Percentiles rank a stretch among this genome's conserved stretches.
Conservation (phyloP, 1,139 yeast species). For the Debaryomyces singareniensis region DNA sequence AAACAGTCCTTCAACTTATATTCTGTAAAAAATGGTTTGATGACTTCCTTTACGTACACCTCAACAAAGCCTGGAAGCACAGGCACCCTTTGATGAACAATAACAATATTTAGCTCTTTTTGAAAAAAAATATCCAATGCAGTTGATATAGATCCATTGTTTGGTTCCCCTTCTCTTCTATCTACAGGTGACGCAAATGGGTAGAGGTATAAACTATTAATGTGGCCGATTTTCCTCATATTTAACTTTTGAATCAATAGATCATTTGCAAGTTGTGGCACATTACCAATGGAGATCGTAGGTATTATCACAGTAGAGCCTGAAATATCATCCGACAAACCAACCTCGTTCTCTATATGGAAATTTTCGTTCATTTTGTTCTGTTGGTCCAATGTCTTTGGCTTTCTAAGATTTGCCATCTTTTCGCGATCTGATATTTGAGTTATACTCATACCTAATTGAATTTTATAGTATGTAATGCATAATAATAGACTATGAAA, state of each 20-base stretch:
- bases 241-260: constrained; percentile 59
- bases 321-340: constrained; percentile 2
- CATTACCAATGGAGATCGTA: constrained; percentile 79
- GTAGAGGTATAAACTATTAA: constrained; percentile 58
- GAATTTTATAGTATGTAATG: too few species aligned
- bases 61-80: constrained; percentile 58
- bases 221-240: constrained; percentile 43
- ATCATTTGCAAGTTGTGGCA: constrained; percentile 80
- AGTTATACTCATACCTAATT: too few species aligned
- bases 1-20: constrained; percentile 41
- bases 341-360: too few species aligned
- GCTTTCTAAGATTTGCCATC: too few species aligned
- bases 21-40: constrained; percentile 42
- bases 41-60: constrained; percentile 46
- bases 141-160: constrained; percentile 39
- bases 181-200: constrained; percentile 87
- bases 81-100: constrained; percentile 83
- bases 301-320: constrained; percentile 53
- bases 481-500: too few species aligned
- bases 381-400: too few species aligned
- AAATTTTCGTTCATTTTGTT: too few species aligned
- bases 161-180: constrained; percentile 3
- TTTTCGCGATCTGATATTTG: too few species aligned
- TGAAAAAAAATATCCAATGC: constrained; percentile 56
- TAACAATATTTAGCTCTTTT: constrained; percentile 33